Percentiles rank a stretch among this genome's conserved stretches.
phyloP scores from a whole-genome alignment of 2,329 filamentous ascomycete species.

The Colletotrichum sp. region DNA sequence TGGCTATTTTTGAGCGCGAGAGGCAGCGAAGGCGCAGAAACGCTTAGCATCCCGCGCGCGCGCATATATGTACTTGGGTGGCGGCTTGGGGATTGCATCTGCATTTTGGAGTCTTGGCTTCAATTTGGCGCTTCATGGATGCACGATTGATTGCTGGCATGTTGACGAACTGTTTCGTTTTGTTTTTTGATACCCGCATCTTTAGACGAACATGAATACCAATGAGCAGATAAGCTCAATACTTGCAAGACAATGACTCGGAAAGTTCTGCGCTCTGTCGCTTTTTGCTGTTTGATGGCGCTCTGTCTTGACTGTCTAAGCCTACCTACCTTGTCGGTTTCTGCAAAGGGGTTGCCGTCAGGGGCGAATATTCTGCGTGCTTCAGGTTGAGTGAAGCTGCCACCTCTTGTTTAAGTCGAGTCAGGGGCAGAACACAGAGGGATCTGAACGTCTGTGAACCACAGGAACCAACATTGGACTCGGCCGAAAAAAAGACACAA shows the following conservation, averaged over 20 bases:
- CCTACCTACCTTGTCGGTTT: not conserved
- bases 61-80: not conserved
- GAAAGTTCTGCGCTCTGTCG: not conserved
- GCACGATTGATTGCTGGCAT: not conserved
- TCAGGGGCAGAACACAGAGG: not conserved
- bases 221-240: not conserved
- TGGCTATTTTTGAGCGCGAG: slow-evolving; percentile 21
- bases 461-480: not conserved
- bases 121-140: not conserved
- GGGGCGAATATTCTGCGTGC: not conserved
- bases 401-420: not conserved
- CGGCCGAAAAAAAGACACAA: not conserved
- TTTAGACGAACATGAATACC: not conserved
- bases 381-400: slow-evolving; percentile 9
- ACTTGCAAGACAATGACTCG: not conserved
- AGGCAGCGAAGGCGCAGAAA: not conserved
- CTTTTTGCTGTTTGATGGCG: not conserved
- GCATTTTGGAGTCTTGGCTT: not conserved
- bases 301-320: not conserved
- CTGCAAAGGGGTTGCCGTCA: not conserved
- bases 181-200: slow-evolving; percentile 2
- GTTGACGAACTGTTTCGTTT: not conserved
- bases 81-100: not conserved
- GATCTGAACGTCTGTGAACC: not conserved
- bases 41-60: not conserved